Conservation (phyloP, 805 yeast genomes). For the Maudiozyma bulderi region DNA sequence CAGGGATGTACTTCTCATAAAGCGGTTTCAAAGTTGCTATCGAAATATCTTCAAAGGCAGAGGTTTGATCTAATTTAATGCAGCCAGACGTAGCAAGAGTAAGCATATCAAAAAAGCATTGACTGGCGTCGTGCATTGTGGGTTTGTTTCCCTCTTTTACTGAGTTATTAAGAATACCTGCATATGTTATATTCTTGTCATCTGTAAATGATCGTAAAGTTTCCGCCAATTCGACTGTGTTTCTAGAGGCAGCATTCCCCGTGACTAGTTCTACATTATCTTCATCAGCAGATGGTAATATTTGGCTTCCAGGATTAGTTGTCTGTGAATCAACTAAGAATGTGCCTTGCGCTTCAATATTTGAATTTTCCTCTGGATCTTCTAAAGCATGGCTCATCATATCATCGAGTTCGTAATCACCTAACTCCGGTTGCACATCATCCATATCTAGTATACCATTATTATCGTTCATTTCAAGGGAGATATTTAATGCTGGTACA, state of each 20-base stretch:
- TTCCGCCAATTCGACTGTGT: constrained; percentile 24
- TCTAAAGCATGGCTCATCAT: background rate
- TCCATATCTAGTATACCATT: constrained; percentile 7
- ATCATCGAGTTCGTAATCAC: background rate
- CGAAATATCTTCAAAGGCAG: constrained; percentile 50
- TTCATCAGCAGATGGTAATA: background rate
- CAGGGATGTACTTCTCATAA: constrained; percentile 22
- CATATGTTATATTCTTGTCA: constrained; percentile 2
- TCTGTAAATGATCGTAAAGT: constrained; percentile 11
- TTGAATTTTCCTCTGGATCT: background rate
- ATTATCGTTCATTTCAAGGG: constrained; percentile 17
- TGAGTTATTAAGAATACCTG: constrained; percentile 1
- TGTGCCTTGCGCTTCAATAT: background rate
- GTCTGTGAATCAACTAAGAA: background rate
- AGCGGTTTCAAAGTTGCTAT: constrained; percentile 38
- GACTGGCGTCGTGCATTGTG: constrained; percentile 19
- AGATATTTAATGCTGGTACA: constrained; percentile 11
- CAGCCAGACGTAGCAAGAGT: constrained; percentile 75
- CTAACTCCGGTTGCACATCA: background rate
- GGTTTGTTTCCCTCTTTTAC: constrained; percentile 4
- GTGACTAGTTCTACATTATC: constrained; percentile 6
- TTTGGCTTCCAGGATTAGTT: background rate
- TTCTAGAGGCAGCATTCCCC: constrained; percentile 20
- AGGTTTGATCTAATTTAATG: constrained; percentile 49
- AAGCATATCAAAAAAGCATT: constrained; percentile 66